Conservation (phyloP, 2,329 filamentous ascomycete genomes). For the Fusarium chuoi region DNA sequence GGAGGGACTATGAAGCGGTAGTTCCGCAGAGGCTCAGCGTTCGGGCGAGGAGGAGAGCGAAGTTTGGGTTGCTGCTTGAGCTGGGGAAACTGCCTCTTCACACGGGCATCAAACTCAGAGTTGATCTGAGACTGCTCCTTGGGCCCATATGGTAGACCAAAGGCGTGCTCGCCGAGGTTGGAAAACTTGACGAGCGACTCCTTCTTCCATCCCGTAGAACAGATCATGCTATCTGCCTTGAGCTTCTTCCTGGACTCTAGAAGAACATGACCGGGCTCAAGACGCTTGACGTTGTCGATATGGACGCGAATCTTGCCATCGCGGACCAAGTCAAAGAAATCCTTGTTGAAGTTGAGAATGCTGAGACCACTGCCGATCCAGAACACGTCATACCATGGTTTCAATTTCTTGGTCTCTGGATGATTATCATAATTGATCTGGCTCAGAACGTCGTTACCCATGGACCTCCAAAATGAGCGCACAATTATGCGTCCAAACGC, state of each 20-base stretch:
- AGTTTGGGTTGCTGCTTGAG: not conserved
- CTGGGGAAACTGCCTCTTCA: not conserved
- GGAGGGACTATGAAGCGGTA: conserved; percentile 4
- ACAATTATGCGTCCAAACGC: not conserved
- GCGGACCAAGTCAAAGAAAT: conserved; percentile 62
- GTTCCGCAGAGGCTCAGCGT: not conserved
- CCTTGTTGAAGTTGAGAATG: conserved; percentile 63
- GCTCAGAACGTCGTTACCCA: conserved; percentile 57
- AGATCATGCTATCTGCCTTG: conserved; percentile 58
- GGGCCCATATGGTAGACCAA: not conserved
- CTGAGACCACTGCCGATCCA: conserved; percentile 62
- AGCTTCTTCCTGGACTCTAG: conserved; percentile 55
- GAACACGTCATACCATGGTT: conserved; percentile 52
- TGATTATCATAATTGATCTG: conserved; percentile 57
- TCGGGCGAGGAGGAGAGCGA: not conserved
- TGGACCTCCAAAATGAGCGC: conserved; percentile 57
- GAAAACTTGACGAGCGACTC: not conserved
- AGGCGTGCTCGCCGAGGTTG: not conserved
- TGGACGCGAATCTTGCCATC: conserved; percentile 59
- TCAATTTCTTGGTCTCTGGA: conserved; percentile 51
- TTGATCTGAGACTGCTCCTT: not conserved
- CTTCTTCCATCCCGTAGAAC: conserved; percentile 62
- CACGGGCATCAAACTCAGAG: not conserved
- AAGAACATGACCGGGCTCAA: conserved; percentile 53
- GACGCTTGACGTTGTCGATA: conserved; percentile 55